These are phyloP conservation scores for Dictyostelium citrinum DNA, from an alignment of 78 protist genomes.

Conservation along the genomic window DNA sequence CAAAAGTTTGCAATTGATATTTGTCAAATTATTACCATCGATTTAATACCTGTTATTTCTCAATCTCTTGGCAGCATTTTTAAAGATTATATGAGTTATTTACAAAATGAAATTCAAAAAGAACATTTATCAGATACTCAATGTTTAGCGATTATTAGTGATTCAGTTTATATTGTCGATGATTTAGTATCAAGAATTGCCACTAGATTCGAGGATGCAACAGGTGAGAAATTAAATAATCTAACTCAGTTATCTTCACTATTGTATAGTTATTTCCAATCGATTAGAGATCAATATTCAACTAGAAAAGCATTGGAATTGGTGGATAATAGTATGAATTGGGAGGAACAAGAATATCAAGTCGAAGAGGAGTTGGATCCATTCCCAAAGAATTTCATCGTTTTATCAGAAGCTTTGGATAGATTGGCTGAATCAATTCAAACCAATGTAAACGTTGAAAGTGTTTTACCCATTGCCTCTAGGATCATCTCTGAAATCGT, in stretches of 20 bases:
- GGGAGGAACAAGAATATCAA: conserved; percentile 44
- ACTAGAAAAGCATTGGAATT: conserved; percentile 33
- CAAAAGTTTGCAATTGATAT: conserved; percentile 68
- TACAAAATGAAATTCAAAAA: conserved; percentile 12
- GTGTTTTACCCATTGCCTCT: conserved; percentile 50
- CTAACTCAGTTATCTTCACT: not conserved
- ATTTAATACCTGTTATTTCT: conserved; percentile 43
- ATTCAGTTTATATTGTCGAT: conserved; percentile 32
- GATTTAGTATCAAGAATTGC: conserved; percentile 45
- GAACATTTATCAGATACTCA: conserved; percentile 35
- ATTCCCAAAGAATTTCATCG: conserved; percentile 44
- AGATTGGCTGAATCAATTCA: not conserved
- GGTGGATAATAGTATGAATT: not conserved
- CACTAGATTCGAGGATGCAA: conserved; percentile 47
- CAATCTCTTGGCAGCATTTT: conserved; percentile 15
- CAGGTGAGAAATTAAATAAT: conserved; percentile 30
- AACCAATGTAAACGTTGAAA: conserved; percentile 32
- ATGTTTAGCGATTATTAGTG: conserved; percentile 29
- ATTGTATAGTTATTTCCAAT: not conserved
- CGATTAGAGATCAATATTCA: conserved; percentile 38
- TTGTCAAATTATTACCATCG: conserved; percentile 25
- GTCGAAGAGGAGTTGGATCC: conserved; percentile 42
- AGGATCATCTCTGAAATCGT: conserved; percentile 52
- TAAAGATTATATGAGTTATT: conserved; percentile 16
- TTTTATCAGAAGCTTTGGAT: conserved; percentile 42